These are phyloP conservation scores for Penicillium pancosmium DNA, from an alignment of 495 filamentous ascomycete genomes.

Conservation along the genomic window DNA sequence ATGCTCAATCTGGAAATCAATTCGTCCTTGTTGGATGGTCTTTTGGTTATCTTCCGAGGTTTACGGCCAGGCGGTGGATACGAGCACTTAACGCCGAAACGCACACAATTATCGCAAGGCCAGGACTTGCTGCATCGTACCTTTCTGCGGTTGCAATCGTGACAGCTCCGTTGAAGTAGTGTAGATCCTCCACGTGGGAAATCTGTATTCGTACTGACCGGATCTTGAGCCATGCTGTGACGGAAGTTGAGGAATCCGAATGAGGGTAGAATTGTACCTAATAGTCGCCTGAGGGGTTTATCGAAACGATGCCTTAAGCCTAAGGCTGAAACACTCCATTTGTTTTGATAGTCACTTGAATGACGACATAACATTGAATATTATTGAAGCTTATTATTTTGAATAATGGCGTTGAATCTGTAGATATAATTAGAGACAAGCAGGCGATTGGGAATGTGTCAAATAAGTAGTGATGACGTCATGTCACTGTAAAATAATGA, in stretches of 20 bases:
- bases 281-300: too few species aligned
- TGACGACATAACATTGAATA: too few species aligned
- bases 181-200: constrained; percentile 4
- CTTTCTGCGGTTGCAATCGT: constrained; percentile 71
- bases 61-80: constrained; percentile 50
- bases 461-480: neutral
- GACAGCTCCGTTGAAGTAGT: constrained; percentile 52
- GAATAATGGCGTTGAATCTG: too few species aligned
- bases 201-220: too few species aligned
- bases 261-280: too few species aligned
- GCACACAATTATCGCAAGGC: constrained; percentile 15
- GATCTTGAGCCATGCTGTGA: too few species aligned
- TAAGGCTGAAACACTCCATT: too few species aligned
- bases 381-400: too few species aligned
- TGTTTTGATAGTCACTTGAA: too few species aligned
- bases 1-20: constrained; percentile 66
- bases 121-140: constrained; percentile 72
- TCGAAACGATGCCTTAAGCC: too few species aligned
- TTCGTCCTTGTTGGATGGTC: constrained; percentile 55
- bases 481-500: neutral
- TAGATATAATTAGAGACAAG: too few species aligned
- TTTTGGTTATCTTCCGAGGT: constrained; percentile 61
- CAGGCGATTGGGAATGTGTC: neutral
- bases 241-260: too few species aligned
- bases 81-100: constrained; percentile 10